phyloP scores from a whole-genome alignment of 257 asterid species.

The Linderniella brevidens region DNA sequence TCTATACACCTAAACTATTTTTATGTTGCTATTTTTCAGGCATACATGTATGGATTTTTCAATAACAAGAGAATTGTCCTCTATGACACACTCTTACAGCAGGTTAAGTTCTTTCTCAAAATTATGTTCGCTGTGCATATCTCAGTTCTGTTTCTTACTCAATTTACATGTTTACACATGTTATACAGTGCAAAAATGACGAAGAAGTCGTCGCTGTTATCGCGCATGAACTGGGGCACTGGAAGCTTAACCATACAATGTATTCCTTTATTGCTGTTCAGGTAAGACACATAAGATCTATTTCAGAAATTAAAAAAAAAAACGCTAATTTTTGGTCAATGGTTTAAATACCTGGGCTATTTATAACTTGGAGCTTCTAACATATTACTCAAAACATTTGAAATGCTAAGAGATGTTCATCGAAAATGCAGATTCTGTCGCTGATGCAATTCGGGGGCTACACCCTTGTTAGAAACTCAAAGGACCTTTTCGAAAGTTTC shows the following conservation, averaged over 20 bases:
- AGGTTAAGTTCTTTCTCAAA: conserved; percentile 31
- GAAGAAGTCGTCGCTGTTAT: conserved; percentile 98
- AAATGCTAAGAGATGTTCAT: neutral
- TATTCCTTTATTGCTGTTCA: conserved; percentile 83
- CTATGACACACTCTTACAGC: conserved; percentile 90
- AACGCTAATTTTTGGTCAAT: neutral
- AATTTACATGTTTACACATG: conserved; percentile 4
- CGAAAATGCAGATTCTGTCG: conserved; percentile 57
- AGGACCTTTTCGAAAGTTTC: conserved; percentile 84
- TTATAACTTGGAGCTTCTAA: too few relatives aligned
- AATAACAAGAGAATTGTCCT: conserved; percentile 93
- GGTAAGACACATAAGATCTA: conserved; percentile 30
- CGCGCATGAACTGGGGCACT: conserved; percentile 98
- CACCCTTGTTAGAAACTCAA: conserved; percentile 89
- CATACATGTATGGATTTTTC: conserved; percentile 97
- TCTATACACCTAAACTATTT: neutral
- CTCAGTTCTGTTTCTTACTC: neutral
- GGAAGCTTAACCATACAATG: conserved; percentile 92
- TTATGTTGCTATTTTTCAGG: conserved; percentile 26
- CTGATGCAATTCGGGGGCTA: conserved; percentile 91
- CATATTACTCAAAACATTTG: too few relatives aligned
- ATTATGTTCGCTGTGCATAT: neutral
- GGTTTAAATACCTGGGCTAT: neutral
- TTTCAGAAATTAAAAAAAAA: neutral
- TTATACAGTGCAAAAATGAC: conserved; percentile 71